phyloP scores from a whole-genome alignment of 2,329 filamentous ascomycete species.

The Scedosporium minutisporum region DNA sequence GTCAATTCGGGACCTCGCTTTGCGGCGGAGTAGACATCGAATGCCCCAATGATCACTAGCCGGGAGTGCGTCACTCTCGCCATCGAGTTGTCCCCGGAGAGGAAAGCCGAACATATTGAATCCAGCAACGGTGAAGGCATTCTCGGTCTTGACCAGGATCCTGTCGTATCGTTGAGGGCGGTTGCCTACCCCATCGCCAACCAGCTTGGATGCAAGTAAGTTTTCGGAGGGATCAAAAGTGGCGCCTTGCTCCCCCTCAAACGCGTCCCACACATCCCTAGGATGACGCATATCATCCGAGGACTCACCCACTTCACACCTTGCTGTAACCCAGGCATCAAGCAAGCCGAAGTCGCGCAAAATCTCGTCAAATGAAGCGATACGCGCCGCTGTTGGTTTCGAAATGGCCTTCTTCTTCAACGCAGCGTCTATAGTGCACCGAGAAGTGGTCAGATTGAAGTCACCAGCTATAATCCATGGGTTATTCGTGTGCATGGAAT shows the following conservation, averaged over 20 bases:
- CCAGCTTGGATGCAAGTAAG: slow-evolving; percentile 40
- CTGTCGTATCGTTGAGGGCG: slow-evolving; percentile 58
- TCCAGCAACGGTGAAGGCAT: slow-evolving; percentile 24
- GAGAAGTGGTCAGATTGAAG: slow-evolving; percentile 55
- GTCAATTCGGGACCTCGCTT: not conserved
- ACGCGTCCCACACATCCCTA: slow-evolving; percentile 23
- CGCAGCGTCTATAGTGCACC: slow-evolving; percentile 42
- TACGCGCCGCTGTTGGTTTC: slow-evolving; percentile 28
- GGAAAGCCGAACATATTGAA: slow-evolving; percentile 51
- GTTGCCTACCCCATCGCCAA: slow-evolving; percentile 35
- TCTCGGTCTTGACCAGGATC: slow-evolving; percentile 41
- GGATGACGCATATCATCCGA: slow-evolving; percentile 18
- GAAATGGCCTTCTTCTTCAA: slow-evolving; percentile 44
- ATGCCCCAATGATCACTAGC: slow-evolving; percentile 53
- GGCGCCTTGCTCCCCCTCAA: slow-evolving; percentile 52
- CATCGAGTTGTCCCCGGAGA: slow-evolving; percentile 14
- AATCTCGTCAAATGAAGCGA: slow-evolving; percentile 35
- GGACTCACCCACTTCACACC: slow-evolving; percentile 32
- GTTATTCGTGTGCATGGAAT: slow-evolving; percentile 25
- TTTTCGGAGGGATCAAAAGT: slow-evolving; percentile 55
- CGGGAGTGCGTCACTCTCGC: slow-evolving; percentile 13
- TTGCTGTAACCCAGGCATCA: slow-evolving; percentile 42
- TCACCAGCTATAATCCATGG: slow-evolving; percentile 53
- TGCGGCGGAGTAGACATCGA: slow-evolving; percentile 27
- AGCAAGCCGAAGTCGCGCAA: slow-evolving; percentile 35